Conservation (phyloP, 2,329 filamentous ascomycete species). For the Xylariales sp. region DNA sequence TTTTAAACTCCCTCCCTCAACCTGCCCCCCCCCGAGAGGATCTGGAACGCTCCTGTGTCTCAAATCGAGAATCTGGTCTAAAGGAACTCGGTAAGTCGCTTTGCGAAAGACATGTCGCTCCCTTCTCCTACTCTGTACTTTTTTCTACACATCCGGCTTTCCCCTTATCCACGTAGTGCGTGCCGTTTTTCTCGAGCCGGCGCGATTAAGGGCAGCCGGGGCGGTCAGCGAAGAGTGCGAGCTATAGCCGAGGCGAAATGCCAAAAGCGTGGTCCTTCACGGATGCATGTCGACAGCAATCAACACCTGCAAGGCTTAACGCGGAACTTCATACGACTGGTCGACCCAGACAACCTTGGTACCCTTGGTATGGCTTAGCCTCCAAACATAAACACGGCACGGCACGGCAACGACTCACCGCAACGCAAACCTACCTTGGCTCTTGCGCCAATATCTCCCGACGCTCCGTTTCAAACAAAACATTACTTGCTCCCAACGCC, state of each 20-base stretch:
- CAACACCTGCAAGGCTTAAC: slow-evolving; percentile 14
- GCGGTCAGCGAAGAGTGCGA: neutral
- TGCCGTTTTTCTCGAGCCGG: slow-evolving; percentile 15
- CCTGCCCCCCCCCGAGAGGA: slow-evolving; percentile 38
- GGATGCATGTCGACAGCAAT: slow-evolving; percentile 16
- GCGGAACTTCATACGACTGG: neutral
- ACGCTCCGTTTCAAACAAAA: slow-evolving; percentile 11
- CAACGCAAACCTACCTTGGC: slow-evolving; percentile 5
- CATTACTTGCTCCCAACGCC: neutral
- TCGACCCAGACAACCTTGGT: neutral
- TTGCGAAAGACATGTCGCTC: slow-evolving; percentile 34
- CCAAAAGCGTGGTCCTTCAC: neutral
- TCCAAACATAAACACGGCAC: slow-evolving; percentile 17
- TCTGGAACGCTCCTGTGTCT: slow-evolving; percentile 40
- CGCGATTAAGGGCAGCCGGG: slow-evolving; percentile 23
- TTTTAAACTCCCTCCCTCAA: slow-evolving; percentile 34
- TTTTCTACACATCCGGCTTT: slow-evolving; percentile 9
- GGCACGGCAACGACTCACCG: slow-evolving; percentile 26
- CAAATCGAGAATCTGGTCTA: slow-evolving; percentile 40
- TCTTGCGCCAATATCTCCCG: slow-evolving; percentile 23
- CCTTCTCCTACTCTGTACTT: neutral
- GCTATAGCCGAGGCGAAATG: slow-evolving; percentile 29
- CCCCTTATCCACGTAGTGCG: slow-evolving; percentile 15
- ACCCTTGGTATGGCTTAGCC: slow-evolving; percentile 6
- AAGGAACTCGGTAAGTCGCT: slow-evolving; percentile 40